These are phyloP conservation scores for Perkinsus chesapeaki DNA, from an alignment of 169 alveolate genomes.

Conservation along the genomic window DNA sequence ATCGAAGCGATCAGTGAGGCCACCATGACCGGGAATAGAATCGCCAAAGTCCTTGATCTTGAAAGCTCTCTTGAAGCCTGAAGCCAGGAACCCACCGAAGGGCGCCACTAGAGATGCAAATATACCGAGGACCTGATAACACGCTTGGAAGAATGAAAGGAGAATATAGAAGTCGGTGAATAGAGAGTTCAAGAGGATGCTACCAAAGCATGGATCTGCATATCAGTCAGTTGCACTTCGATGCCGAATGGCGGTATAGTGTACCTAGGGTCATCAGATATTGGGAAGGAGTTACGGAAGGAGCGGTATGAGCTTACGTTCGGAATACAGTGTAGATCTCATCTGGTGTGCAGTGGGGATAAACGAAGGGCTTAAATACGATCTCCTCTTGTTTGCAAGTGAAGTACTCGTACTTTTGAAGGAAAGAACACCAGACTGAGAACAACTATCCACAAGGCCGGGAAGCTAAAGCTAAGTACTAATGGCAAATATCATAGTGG, in stretches of 20 bases:
- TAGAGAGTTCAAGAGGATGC: neutral
- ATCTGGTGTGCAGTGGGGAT: conserved; percentile 27
- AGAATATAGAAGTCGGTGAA: too few relatives aligned
- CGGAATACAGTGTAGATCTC: conserved; percentile 23
- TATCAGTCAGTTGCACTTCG: neutral
- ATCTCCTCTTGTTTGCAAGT: conserved; percentile 79
- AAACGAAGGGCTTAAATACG: conserved; percentile 65
- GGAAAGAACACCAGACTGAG: conserved; percentile 17
- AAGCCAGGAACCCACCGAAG: conserved; percentile 99
- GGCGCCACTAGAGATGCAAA: conserved; percentile 96
- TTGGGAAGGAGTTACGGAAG: conserved; percentile 1
- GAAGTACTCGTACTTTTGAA: conserved; percentile 53
- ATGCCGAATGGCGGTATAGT: neutral
- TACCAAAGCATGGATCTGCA: neutral
- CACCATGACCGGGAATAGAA: conserved; percentile 99
- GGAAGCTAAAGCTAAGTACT: neutral
- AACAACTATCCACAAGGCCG: neutral
- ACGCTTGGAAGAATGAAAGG: neutral
- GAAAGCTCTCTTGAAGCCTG: conserved; percentile 97
- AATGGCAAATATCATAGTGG: conserved; percentile 50
- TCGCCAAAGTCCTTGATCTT: conserved; percentile 96
- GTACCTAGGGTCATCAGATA: neutral
- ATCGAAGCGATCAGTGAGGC: conserved; percentile 97
- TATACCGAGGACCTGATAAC: conserved; percentile 63
- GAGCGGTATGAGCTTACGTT: conserved; percentile 27